These are phyloP conservation scores for Phlebiopsis gigantea DNA, from an alignment of 768 basidiomycete genomes.

Conservation along the genomic window DNA sequence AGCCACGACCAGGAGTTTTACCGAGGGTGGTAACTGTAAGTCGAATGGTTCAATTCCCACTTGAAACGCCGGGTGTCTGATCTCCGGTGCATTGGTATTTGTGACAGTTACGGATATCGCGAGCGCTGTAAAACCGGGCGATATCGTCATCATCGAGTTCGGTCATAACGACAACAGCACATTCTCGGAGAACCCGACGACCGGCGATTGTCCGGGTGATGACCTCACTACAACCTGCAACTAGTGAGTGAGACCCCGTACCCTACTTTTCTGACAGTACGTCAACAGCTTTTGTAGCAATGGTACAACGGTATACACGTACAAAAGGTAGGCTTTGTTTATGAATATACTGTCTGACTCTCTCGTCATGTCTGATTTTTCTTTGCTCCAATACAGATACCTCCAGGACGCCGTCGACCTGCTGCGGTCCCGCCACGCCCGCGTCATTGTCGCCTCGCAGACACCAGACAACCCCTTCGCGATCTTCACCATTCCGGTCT, in stretches of 20 bases:
- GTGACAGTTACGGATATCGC: slow-evolving; percentile 31
- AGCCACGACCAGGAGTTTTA: slow-evolving; percentile 41
- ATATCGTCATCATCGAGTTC: slow-evolving; percentile 37
- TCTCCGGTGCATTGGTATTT: no score
- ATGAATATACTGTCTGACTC: no score
- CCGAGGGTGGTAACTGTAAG: slow-evolving; percentile 38
- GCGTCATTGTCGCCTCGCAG: slow-evolving; percentile 41
- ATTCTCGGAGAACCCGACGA: not conserved
- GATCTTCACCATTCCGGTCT: slow-evolving; percentile 33
- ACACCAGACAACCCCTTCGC: slow-evolving; percentile 44
- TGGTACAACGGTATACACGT: slow-evolving; percentile 37
- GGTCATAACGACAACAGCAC: slow-evolving; percentile 40
- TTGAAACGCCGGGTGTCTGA: no score
- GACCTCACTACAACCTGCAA: slow-evolving; percentile 12
- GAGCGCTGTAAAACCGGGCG: slow-evolving; percentile 24
- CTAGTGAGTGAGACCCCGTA: not conserved
- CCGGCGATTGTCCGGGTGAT: not conserved
- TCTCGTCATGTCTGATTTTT: no score
- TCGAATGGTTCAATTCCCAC: not conserved
- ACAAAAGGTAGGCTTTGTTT: slow-evolving; percentile 31
- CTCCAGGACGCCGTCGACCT: slow-evolving; percentile 38
- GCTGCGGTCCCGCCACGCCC: slow-evolving; percentile 41
- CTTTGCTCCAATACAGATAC: no score
- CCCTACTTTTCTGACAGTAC: no score
- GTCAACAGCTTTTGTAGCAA: slow-evolving; percentile 19